Evolutionary conservation across 257 asterid species (phyloP), one percentile per base, ranked within the genome.

Genomic region (Jacaranda mimosifolia): DNA sequence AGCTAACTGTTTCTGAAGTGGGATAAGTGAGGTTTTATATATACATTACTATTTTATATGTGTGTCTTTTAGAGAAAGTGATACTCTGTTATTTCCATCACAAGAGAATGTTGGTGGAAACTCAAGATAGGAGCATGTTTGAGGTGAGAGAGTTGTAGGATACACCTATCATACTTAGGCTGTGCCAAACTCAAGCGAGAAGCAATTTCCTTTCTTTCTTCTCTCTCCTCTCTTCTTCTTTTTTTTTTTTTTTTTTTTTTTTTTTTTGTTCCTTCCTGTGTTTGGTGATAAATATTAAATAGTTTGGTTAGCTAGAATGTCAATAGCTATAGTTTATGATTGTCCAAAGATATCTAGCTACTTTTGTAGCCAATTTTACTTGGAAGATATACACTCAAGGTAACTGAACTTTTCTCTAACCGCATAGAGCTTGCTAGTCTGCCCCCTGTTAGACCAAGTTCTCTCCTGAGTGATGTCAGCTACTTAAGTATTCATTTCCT

Each of bases 1-100:
- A 62, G 66, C 64, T 70, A 60, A 70, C 51, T 64, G 21, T 42
- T 26, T 78, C 38, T 1, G 42, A 60, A 36, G 53, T 19, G 40
- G 68, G 57, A 57, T 40, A 32, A 72, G 63, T 66, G 63, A 72
- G 64, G 56, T 43, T 72, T 32, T 52, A 63, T 51, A 72, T 52
- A 18, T 72, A 32, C 9, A 40, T 32, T 17, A 8, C 68, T 43
- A 59, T 63, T 72, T 55, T 36, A 73, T 35, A 56, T 53, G 59
- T n/a, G n/a, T 4, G 18, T 38, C 68, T 70, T 32, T 46, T 46
- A 18, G 32, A 72, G 60, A 65, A 56, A 43, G 46, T 59, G 65
- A 57, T 48, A n/a, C 43, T 55, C 0, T n/a, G 57, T 45, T 65
- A 65, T 56, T 45, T 63, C 9, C 40, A 14, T 9, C 2, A 46